Percentiles rank a stretch among this genome's conserved stretches.
phyloP scores from a whole-genome alignment of 495 filamentous ascomycete genomes.

The Bryoglossum gracile region DNA sequence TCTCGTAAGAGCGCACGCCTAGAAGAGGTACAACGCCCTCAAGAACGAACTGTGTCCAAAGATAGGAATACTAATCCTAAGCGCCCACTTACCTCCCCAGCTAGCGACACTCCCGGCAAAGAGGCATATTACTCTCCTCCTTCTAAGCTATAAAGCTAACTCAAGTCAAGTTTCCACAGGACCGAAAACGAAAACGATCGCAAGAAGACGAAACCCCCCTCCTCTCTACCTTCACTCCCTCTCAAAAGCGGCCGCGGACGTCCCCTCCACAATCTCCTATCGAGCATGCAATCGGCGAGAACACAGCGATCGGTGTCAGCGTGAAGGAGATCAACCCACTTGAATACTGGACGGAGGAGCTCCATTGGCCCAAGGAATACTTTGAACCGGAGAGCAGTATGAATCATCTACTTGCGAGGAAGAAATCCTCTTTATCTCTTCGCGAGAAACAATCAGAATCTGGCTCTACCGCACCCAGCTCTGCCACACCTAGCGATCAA shows the following conservation, averaged over 20 bases:
- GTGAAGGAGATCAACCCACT: too few relatives aligned
- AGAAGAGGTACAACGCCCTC: too few relatives aligned
- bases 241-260: conserved; percentile 8
- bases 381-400: too few relatives aligned
- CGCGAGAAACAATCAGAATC: conserved; percentile 31
- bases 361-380: too few relatives aligned
- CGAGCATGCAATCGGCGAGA: conserved; percentile 8
- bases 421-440: conserved; percentile 29
- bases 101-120: conserved; percentile 8
- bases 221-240: conserved; percentile 1
- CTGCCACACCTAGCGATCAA: conserved; percentile 35
- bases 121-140: conserved; percentile 20
- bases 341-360: too few relatives aligned
- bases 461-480: conserved; percentile 23
- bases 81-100: too few relatives aligned
- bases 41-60: too few relatives aligned
- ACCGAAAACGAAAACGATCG: conserved; percentile 17
- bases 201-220: conserved; percentile 13
- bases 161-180: too few relatives aligned
- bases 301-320: too few relatives aligned
- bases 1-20: too few relatives aligned
- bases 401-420: conserved; percentile 27
- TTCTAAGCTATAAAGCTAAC: too few relatives aligned
- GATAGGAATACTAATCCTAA: too few relatives aligned
- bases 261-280: conserved; percentile 12